These are phyloP conservation scores for Saitozyma podzolica DNA, from an alignment of 768 basidiomycete genomes.

Conservation along the genomic window DNA sequence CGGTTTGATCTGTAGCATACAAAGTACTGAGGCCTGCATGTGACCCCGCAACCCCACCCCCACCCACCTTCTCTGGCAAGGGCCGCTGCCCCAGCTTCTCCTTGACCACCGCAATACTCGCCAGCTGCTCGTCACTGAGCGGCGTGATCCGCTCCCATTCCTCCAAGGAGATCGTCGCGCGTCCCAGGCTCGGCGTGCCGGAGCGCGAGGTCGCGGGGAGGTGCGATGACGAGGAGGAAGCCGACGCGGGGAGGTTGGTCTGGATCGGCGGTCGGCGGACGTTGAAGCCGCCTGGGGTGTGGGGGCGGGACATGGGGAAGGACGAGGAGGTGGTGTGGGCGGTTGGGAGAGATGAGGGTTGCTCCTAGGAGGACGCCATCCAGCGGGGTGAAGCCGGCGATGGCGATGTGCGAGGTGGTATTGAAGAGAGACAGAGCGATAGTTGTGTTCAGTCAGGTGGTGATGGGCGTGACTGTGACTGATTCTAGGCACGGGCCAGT, in stretches of 20 bases:
- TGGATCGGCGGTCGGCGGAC: conserved; percentile 7
- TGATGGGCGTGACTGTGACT: no score
- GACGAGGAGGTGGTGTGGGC: not conserved
- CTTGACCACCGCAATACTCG: conserved; percentile 67
- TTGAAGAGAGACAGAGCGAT: no score
- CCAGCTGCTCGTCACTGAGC: conserved; percentile 66
- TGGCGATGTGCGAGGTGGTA: no score
- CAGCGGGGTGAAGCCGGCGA: no score
- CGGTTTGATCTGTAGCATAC: not conserved
- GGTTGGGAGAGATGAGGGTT: no score
- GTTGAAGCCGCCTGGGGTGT: conserved; percentile 4
- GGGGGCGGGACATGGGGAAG: conserved; percentile 6
- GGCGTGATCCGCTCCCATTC: conserved; percentile 89
- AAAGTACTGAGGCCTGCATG: no score
- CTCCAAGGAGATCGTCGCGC: conserved; percentile 58
- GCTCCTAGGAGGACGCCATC: no score
- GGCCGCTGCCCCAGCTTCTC: conserved; percentile 63
- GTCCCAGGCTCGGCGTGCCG: conserved; percentile 2
- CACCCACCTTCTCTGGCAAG: conserved; percentile 71
- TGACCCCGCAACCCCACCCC: no score
- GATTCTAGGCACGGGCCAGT: no score
- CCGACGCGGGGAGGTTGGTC: no score
- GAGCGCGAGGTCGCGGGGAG: not conserved
- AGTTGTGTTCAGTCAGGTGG: no score
- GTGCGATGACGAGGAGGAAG: no score